These are phyloP conservation scores for Diversispora eburnea DNA, from an alignment of 192 early-diverging fungal genomes.

Conservation along the genomic window DNA sequence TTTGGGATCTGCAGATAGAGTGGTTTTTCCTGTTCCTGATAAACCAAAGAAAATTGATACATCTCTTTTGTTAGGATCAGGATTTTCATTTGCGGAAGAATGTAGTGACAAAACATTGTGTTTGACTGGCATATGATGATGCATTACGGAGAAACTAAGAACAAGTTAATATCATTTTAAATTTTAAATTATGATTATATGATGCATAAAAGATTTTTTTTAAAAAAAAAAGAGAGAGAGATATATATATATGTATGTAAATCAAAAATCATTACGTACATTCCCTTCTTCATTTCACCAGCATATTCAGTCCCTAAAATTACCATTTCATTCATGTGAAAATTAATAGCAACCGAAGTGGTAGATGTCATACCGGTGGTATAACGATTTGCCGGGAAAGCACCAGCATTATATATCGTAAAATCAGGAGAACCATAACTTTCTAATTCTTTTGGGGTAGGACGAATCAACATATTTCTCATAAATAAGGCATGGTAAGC, in stretches of 20 bases:
- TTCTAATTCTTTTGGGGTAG: constrained; percentile 83
- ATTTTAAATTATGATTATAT: background rate
- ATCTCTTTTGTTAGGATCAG: constrained; percentile 57
- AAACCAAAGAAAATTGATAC: constrained; percentile 98
- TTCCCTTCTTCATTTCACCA: constrained; percentile 99
- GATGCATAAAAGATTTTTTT: background rate
- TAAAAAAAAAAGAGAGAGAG: constrained; percentile 14
- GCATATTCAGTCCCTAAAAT: constrained; percentile 98
- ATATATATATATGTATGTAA: constrained; percentile 29
- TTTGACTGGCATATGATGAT: constrained; percentile 95
- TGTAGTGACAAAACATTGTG: constrained; percentile 81
- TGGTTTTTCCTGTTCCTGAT: constrained; percentile 98
- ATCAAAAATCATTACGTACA: constrained; percentile 29
- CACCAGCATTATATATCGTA: constrained; percentile 95
- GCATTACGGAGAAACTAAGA: constrained; percentile 93
- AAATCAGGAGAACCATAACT: constrained; percentile 95
- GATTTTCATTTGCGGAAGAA: constrained; percentile 93
- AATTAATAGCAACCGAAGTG: constrained; percentile 91
- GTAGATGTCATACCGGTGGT: constrained; percentile 94
- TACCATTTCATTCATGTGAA: constrained; percentile 92
- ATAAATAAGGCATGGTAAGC: constrained; percentile 98
- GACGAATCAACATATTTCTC: constrained; percentile 98
- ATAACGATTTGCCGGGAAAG: constrained; percentile 90
- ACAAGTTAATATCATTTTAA: constrained; percentile 4
- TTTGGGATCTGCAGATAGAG: constrained; percentile 90